Evolutionary conservation across 805 yeast species (phyloP).

Genomic region (Clavispora carvajalis): DNA sequence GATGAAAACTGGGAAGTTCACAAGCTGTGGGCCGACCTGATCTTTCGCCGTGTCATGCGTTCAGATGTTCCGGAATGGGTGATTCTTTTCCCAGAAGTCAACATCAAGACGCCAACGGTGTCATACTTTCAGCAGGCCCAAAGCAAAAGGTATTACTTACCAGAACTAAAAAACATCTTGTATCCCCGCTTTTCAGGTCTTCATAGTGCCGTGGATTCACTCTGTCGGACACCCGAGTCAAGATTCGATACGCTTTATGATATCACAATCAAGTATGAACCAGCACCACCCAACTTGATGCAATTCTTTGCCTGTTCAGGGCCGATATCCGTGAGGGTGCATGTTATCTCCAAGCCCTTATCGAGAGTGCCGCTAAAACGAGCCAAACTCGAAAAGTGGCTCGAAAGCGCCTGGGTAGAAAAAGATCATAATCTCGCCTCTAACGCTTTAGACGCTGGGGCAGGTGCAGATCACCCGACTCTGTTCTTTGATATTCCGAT

Average conservation of each 20-base stretch:
- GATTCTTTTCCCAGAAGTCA: constrained; percentile 81
- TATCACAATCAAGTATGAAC: constrained; percentile 44
- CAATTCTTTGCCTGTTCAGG: constrained; percentile 24
- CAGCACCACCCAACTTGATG: constrained; percentile 25
- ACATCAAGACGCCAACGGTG: constrained; percentile 51
- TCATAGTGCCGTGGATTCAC: constrained; percentile 42
- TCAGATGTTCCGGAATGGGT: constrained; percentile 53
- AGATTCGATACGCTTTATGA: constrained; percentile 49
- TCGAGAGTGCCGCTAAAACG: constrained; percentile 48
- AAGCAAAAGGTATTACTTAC: constrained; percentile 55
- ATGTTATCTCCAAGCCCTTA: constrained; percentile 43
- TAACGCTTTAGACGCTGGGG: not conserved
- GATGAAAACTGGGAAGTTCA: constrained; percentile 72
- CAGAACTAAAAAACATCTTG: constrained; percentile 52
- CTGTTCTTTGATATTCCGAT: constrained; percentile 5
- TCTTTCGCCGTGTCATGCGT: constrained; percentile 31
- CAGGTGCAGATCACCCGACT: no score
- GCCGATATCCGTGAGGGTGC: constrained; percentile 38
- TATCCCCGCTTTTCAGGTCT: constrained; percentile 74
- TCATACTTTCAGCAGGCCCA: constrained; percentile 47
- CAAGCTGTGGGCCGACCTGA: constrained; percentile 25
- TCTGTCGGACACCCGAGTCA: constrained; percentile 26
- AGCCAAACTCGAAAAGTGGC: constrained; percentile 62
- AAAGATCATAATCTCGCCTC: constrained; percentile 45
- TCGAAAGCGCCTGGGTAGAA: constrained; percentile 66